Percentiles rank a stretch among this genome's conserved stretches.
These are phyloP conservation scores for Haematococcus sp. DNA, from an alignment of 139 green algal species.

Conservation along the genomic window DNA sequence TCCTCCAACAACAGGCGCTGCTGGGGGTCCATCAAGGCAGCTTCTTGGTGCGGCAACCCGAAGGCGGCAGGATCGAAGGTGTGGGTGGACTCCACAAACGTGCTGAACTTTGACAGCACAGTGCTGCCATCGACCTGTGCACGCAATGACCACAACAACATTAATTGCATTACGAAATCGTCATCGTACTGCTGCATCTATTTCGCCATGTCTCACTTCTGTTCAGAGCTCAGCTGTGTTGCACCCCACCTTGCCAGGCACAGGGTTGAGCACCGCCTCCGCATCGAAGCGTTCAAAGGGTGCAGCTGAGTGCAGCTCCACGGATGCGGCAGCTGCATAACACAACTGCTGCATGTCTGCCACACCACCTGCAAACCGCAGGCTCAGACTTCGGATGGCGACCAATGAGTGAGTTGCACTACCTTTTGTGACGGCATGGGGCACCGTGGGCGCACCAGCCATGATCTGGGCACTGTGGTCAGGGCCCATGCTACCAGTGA, in stretches of 20 bases:
- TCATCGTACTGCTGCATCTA: too few relatives aligned
- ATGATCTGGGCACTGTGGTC: too few relatives aligned
- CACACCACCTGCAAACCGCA: slow-evolving; percentile 43
- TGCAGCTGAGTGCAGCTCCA: slow-evolving; percentile 62
- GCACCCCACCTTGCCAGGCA: neutral
- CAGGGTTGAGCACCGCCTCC: slow-evolving; percentile 27
- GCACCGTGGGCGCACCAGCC: neutral
- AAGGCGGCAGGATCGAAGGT: slow-evolving; percentile 73
- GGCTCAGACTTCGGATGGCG: slow-evolving; percentile 34
- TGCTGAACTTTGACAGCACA: slow-evolving; percentile 49
- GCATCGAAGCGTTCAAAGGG: slow-evolving; percentile 64
- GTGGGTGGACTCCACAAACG: slow-evolving; percentile 58
- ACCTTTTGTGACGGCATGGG: neutral
- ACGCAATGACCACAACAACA: too few relatives aligned
- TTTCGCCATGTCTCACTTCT: too few relatives aligned
- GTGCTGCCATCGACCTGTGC: neutral
- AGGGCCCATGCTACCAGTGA: too few relatives aligned
- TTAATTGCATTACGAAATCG: too few relatives aligned
- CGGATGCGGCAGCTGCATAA: slow-evolving; percentile 9
- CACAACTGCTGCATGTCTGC: slow-evolving; percentile 31
- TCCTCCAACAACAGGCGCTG: slow-evolving; percentile 74
- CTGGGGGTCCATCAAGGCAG: slow-evolving; percentile 77
- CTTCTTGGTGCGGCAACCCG: slow-evolving; percentile 54
- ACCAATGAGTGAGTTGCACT: neutral
- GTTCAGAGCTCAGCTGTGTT: too few relatives aligned